These are phyloP conservation scores for Rhizophlyctis rosea DNA, from an alignment of 192 early-diverging fungal genomes.

Conservation along the genomic window DNA sequence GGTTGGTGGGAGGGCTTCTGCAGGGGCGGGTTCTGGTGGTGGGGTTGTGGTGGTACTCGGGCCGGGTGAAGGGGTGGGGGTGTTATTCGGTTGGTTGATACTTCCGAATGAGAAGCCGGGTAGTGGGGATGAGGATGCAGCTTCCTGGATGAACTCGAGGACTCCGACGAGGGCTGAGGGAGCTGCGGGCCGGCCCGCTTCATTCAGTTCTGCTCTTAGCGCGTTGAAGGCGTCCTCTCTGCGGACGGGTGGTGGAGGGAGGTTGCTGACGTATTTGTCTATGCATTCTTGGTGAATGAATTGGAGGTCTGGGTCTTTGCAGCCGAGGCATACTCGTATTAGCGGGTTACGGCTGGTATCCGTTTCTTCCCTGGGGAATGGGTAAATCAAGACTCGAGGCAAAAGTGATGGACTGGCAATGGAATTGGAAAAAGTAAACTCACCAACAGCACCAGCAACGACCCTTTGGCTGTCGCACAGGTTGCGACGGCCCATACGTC, in stretches of 20 bases:
- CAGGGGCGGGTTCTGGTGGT: constrained; percentile 7
- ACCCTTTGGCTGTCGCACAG: constrained; percentile 17
- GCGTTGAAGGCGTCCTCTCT: too few relatives aligned
- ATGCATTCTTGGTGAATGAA: constrained; percentile 52
- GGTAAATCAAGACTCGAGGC: not conserved
- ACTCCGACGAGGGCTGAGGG: too few relatives aligned
- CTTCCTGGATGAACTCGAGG: too few relatives aligned
- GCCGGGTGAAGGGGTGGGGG: too few relatives aligned
- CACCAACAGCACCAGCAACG: constrained; percentile 40
- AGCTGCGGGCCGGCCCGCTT: too few relatives aligned
- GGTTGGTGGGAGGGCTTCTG: constrained; percentile 1
- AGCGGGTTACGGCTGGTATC: constrained; percentile 37
- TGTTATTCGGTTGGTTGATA: too few relatives aligned
- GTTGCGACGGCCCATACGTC: not conserved
- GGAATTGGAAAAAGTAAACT: not conserved
- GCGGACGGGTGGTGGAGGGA: constrained; percentile 34
- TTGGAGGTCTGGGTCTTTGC: constrained; percentile 54
- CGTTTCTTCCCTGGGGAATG: too few relatives aligned
- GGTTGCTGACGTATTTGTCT: constrained; percentile 36
- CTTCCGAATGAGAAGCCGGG: too few relatives aligned
- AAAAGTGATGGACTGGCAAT: too few relatives aligned
- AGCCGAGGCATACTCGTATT: constrained; percentile 46
- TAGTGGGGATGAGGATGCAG: too few relatives aligned
- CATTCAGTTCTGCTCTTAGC: too few relatives aligned
- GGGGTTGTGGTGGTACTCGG: not conserved